Percentiles rank a stretch among this genome's conserved stretches.
These are phyloP conservation scores for Penicillium paradoxum DNA, from an alignment of 495 filamentous ascomycete genomes.

Conservation along the genomic window DNA sequence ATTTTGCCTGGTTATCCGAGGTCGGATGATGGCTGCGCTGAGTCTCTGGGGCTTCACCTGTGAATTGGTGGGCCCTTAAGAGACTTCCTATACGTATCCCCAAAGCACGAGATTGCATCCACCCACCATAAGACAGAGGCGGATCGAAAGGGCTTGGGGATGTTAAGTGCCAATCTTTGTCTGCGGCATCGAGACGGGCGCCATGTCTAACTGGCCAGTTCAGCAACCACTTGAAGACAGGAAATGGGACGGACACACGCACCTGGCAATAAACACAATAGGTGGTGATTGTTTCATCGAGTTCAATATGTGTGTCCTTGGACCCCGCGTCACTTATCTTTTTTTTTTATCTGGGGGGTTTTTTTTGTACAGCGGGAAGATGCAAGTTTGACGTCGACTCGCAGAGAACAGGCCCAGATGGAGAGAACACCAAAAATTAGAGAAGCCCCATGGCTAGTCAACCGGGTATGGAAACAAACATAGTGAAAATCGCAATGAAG, in stretches of 20 bases:
- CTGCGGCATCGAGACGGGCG: conserved; percentile 84
- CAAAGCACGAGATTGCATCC: conserved; percentile 75
- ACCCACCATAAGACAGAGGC: conserved; percentile 90
- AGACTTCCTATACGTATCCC: conserved; percentile 76
- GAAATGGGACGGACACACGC: conserved; percentile 17
- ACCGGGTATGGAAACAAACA: background rate
- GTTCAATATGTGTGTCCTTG: conserved; percentile 1
- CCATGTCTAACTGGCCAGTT: conserved; percentile 62
- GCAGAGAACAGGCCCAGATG: background rate
- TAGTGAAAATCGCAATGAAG: background rate
- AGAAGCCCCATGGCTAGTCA: background rate
- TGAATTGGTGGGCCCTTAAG: conserved; percentile 43
- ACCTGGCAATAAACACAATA: conserved; percentile 80
- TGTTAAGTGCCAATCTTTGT: conserved; percentile 92
- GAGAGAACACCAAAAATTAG: background rate
- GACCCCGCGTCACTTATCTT: background rate
- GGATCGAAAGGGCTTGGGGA: conserved; percentile 94
- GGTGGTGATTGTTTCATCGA: conserved; percentile 56
- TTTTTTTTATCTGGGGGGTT: background rate
- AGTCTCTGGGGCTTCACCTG: conserved; percentile 17
- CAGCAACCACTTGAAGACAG: background rate
- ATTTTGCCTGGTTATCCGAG: conserved; percentile 14
- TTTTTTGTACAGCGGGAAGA: no score
- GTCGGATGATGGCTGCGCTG: conserved; percentile 10
- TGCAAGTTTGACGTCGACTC: background rate